A percentile compares a stretch with the other conserved stretches of the same genome.
These are phyloP conservation scores for Magnaporthiopsis poae DNA, from an alignment of 2,329 filamentous ascomycete species.

Conservation along the genomic window DNA sequence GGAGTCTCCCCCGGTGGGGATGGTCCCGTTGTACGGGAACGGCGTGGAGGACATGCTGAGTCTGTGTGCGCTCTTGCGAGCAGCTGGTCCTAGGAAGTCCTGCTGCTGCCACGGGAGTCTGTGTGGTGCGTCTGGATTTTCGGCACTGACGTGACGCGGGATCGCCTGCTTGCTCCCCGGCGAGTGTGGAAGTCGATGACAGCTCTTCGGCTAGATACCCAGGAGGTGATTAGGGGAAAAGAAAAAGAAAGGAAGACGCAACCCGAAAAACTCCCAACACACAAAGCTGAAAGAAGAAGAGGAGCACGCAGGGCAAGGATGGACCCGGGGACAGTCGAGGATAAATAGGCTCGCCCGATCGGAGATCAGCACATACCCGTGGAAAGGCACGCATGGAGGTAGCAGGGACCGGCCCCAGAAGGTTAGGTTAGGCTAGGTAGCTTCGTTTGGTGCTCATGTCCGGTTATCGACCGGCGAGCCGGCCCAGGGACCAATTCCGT, in stretches of 20 bases:
- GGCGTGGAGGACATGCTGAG: conserved; percentile 24
- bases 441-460: neutral
- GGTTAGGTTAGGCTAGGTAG: neutral
- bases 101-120: neutral
- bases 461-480: neutral
- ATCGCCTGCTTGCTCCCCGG: neutral
- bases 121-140: neutral
- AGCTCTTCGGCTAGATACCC: too few relatives aligned
- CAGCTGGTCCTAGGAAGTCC: too few relatives aligned
- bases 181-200: neutral
- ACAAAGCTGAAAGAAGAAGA: neutral
- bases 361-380: too few relatives aligned
- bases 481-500: neutral
- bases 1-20: conserved; percentile 41
- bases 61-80: neutral
- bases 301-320: neutral
- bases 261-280: neutral
- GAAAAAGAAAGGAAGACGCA: neutral
- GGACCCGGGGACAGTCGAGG: neutral
- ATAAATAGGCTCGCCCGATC: neutral
- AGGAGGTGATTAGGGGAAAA: neutral
- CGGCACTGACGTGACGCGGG: too few relatives aligned
- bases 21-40: conserved; percentile 41
- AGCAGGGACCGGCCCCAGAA: neutral
- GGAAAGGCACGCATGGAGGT: neutral